A percentile compares a stretch with the other conserved stretches of the same genome.
phyloP scores from a whole-genome alignment of 2,329 filamentous ascomycete species.

The Monosporascus sp. region DNA sequence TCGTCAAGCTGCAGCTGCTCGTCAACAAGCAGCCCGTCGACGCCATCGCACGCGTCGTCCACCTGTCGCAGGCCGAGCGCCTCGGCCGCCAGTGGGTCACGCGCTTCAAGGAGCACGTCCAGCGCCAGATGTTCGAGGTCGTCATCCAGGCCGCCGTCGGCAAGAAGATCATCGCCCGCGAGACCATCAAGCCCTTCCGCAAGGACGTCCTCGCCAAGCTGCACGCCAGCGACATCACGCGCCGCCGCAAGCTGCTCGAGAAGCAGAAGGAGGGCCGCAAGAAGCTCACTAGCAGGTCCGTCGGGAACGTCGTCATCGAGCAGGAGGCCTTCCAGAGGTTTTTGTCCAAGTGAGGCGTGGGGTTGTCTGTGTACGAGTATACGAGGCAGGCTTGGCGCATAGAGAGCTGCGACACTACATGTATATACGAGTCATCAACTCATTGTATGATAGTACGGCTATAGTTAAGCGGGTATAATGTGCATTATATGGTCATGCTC shows the following conservation, averaged over 20 bases:
- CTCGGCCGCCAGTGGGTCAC: conserved; percentile 84
- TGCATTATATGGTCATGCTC: no score
- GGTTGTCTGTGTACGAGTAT: not conserved
- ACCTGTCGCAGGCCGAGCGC: conserved; percentile 72
- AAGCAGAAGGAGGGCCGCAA: conserved; percentile 96
- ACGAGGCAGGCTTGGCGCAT: no score
- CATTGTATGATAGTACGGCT: no score
- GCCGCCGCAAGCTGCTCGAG: conserved; percentile 82
- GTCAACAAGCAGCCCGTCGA: conserved; percentile 94
- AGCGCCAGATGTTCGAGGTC: conserved; percentile 95
- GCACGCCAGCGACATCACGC: conserved; percentile 81
- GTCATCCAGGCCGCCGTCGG: conserved; percentile 89
- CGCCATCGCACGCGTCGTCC: conserved; percentile 86
- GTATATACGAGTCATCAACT: not conserved
- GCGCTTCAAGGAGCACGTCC: conserved; percentile 96
- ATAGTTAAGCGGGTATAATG: no score
- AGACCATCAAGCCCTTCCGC: conserved; percentile 92
- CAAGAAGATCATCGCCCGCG: conserved; percentile 76
- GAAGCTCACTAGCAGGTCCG: conserved; percentile 60
- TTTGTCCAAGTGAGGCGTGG: conserved; percentile 60
- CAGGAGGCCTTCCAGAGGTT: conserved; percentile 95
- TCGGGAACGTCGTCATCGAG: conserved; percentile 93
- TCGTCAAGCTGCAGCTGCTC: conserved; percentile 85
- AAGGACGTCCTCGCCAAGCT: conserved; percentile 94
- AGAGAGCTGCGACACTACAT: not conserved